phyloP scores from a whole-genome alignment of 1,284 basidiomycete genomes.

The Pseudozyma tsukubaensis region DNA sequence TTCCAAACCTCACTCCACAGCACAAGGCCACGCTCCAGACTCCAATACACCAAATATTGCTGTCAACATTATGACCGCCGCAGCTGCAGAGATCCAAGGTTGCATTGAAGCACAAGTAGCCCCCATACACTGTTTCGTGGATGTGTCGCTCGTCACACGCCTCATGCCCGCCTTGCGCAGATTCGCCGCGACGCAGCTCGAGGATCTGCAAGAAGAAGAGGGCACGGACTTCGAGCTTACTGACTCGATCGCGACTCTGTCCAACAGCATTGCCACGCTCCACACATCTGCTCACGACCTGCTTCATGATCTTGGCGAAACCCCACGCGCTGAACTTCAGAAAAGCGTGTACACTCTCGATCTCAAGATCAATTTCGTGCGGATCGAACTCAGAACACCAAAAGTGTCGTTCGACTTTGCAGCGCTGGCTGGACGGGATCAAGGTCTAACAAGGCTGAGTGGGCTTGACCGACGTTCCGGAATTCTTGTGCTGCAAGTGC shows the following conservation, averaged over 20 bases:
- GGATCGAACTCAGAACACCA: slow-evolving; percentile 47
- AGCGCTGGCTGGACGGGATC: slow-evolving; percentile 21
- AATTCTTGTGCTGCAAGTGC: slow-evolving; percentile 44
- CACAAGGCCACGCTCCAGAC: slow-evolving; percentile 4
- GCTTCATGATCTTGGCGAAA: slow-evolving; percentile 3
- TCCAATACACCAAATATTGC: not conserved
- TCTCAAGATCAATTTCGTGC: slow-evolving; percentile 28
- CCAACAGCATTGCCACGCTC: slow-evolving; percentile 32
- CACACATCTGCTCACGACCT: slow-evolving; percentile 28
- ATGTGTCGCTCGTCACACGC: slow-evolving; percentile 48
- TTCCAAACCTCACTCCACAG: slow-evolving; percentile 1
- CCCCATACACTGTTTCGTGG: slow-evolving; percentile 53
- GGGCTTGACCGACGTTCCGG: slow-evolving; percentile 47
- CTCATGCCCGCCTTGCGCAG: slow-evolving; percentile 41
- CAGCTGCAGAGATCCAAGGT: slow-evolving; percentile 4
- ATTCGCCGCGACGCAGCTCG: slow-evolving; percentile 24
- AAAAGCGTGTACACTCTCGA: slow-evolving; percentile 19
- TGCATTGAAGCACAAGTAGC: slow-evolving; percentile 16
- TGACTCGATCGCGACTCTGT: slow-evolving; percentile 39
- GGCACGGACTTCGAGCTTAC: slow-evolving; percentile 8
- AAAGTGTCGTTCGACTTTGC: slow-evolving; percentile 22
- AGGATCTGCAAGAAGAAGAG: slow-evolving; percentile 7
- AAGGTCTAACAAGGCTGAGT: slow-evolving; percentile 8
- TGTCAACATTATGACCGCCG: not conserved
- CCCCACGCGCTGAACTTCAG: not conserved